These are phyloP conservation scores for Zygoascus tannicola DNA, from an alignment of 805 yeast species.

Conservation along the genomic window DNA sequence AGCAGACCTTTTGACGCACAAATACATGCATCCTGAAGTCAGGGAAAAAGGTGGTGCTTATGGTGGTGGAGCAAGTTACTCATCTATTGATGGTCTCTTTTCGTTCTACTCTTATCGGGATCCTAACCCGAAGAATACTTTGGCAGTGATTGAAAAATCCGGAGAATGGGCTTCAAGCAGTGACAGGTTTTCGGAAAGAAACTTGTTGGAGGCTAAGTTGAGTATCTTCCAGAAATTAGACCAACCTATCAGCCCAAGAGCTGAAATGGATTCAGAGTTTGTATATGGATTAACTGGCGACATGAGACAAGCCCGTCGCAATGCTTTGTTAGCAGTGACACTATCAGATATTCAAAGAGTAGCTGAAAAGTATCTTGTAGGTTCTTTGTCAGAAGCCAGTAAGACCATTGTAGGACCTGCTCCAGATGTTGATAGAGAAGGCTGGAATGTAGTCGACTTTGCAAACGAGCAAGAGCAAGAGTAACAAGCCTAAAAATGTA, in stretches of 20 bases:
- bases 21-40: slow-evolving; percentile 76
- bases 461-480: neutral
- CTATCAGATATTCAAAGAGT: slow-evolving; percentile 52
- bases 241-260: slow-evolving; percentile 74
- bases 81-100: slow-evolving; percentile 70
- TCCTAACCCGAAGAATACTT: slow-evolving; percentile 71
- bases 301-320: slow-evolving; percentile 73
- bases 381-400: slow-evolving; percentile 5
- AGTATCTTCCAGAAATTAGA: slow-evolving; percentile 87
- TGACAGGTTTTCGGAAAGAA: slow-evolving; percentile 49
- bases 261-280: slow-evolving; percentile 65
- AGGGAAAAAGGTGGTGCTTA: slow-evolving; percentile 97
- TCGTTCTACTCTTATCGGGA: slow-evolving; percentile 88
- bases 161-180: slow-evolving; percentile 38
- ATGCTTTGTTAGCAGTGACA: slow-evolving; percentile 57
- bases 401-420: slow-evolving; percentile 15
- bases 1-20: slow-evolving; percentile 71
- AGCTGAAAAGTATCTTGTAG: slow-evolving; percentile 52
- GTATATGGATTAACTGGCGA: slow-evolving; percentile 65
- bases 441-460: slow-evolving; percentile 9
- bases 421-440: slow-evolving; percentile 1
- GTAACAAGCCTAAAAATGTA: neutral
- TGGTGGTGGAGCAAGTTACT: slow-evolving; percentile 88
- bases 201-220: slow-evolving; percentile 81
- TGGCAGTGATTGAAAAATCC: slow-evolving; percentile 46